Conservation (phyloP, 495 filamentous ascomycete species). For the Arthonia radiata region DNA sequence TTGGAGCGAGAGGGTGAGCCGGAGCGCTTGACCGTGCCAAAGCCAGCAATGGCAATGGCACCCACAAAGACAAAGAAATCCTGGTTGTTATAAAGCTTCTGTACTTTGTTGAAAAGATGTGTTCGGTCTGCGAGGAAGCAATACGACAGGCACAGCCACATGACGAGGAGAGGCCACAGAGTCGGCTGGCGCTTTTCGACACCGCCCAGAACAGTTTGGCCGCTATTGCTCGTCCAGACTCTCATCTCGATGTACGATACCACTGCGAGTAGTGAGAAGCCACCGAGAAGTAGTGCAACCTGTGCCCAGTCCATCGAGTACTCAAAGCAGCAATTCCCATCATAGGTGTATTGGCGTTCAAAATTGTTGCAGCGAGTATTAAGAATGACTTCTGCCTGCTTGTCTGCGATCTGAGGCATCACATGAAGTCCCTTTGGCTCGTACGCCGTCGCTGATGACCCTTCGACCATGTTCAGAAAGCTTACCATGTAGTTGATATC, state of each 20-base stretch:
- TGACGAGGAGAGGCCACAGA: slow-evolving; percentile 9
- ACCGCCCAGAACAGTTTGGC: not conserved
- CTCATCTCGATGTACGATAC: too few relatives aligned
- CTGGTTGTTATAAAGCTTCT: slow-evolving; percentile 20
- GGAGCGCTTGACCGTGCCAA: slow-evolving; percentile 2
- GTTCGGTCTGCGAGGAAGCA: slow-evolving; percentile 33
- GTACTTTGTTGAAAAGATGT: slow-evolving; percentile 26
- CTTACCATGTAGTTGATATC: slow-evolving; percentile 25
- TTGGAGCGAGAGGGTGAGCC: not conserved
- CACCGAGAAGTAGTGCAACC: too few relatives aligned
- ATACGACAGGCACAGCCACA: slow-evolving; percentile 19
- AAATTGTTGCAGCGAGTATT: not conserved
- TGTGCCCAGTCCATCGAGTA: slow-evolving; percentile 9
- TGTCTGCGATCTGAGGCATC: slow-evolving; percentile 4
- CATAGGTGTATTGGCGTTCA: not conserved
- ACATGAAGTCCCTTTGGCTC: slow-evolving; percentile 28
- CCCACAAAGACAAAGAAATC: slow-evolving; percentile 16
- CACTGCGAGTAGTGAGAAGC: too few relatives aligned
- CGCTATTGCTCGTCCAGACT: too few relatives aligned
- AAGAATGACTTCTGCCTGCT: not conserved
- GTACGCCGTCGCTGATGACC: slow-evolving; percentile 14
- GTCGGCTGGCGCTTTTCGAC: not conserved
- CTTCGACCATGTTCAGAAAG: slow-evolving; percentile 20
- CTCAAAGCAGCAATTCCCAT: slow-evolving; percentile 28
- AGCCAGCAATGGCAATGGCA: not conserved